phyloP scores from a whole-genome alignment of 257 asterid genomes.

The Przewalskia tangutica region DNA sequence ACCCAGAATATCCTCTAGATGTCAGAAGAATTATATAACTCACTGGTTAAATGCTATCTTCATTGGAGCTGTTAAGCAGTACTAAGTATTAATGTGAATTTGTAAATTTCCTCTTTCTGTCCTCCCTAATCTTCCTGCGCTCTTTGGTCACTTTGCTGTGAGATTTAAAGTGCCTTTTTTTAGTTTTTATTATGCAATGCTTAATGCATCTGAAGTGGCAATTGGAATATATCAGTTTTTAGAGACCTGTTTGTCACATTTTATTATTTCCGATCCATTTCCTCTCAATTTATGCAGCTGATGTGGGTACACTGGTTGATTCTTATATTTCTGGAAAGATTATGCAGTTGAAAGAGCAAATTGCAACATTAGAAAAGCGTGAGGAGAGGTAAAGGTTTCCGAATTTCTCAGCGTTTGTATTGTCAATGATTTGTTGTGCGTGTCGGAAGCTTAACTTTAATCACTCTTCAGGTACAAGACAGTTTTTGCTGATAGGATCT shows the following conservation, averaged over 20 bases:
- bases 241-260: not conserved
- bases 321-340: conserved; percentile 81
- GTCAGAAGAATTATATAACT: not conserved
- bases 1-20: not conserved
- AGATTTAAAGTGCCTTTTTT: not conserved
- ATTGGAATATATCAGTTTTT: not conserved
- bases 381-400: conserved; percentile 71
- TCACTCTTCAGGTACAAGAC: conserved; percentile 60
- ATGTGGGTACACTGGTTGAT: conserved; percentile 78
- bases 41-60: not conserved
- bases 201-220: not conserved
- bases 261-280: conserved; percentile 3
- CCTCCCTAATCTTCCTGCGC: not conserved
- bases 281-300: conserved; percentile 42
- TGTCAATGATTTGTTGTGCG: conserved; percentile 13
- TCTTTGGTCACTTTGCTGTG: not conserved
- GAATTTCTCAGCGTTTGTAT: conserved; percentile 8
- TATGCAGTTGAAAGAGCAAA: conserved; percentile 87
- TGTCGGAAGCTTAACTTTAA: conserved; percentile 18
- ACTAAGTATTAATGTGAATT: not conserved
- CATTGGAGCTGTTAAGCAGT: not conserved
- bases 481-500: conserved; percentile 91
- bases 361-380: conserved; percentile 92
- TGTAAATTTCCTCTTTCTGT: not conserved
- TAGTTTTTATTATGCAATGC: not conserved